These are phyloP conservation scores for Agrocybe praecox DNA, from an alignment of 768 basidiomycete genomes.

Conservation along the genomic window DNA sequence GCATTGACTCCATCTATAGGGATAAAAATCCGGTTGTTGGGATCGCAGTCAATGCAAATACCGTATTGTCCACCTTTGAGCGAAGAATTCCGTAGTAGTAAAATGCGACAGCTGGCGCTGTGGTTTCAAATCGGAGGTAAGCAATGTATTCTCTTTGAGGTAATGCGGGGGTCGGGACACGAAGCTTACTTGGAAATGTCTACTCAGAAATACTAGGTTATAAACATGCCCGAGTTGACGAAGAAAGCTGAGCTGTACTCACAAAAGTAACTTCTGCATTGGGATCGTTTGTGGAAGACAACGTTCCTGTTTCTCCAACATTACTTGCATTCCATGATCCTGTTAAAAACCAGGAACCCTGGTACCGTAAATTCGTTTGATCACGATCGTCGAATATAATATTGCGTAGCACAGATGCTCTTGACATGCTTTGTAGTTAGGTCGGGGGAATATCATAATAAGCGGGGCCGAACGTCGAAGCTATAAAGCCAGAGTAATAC, in stretches of 20 bases:
- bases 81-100: constrained; percentile 30
- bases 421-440: neutral
- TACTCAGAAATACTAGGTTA: neutral
- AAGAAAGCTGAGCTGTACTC: too few species aligned
- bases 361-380: constrained; percentile 19
- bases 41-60: constrained; percentile 35
- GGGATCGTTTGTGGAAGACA: constrained; percentile 22
- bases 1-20: constrained; percentile 28
- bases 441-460: too few species aligned
- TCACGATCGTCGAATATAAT: constrained; percentile 26
- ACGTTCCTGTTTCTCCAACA: constrained; percentile 26
- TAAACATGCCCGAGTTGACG: neutral
- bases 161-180: too few species aligned
- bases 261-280: constrained; percentile 32
- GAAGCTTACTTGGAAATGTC: constrained; percentile 15
- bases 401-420: constrained; percentile 15
- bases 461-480: too few species aligned
- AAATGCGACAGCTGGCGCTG: constrained; percentile 29
- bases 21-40: constrained; percentile 21
- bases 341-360: constrained; percentile 19
- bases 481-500: too few species aligned
- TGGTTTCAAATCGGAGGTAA: neutral
- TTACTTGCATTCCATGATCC: constrained; percentile 29
- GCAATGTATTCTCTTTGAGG: too few species aligned
- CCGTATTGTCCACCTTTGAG: constrained; percentile 28